Evolutionary conservation across 106 monocot genomes (phyloP), one percentile per base, ranked within the genome.

Genomic region (Vanilla planifolia): DNA sequence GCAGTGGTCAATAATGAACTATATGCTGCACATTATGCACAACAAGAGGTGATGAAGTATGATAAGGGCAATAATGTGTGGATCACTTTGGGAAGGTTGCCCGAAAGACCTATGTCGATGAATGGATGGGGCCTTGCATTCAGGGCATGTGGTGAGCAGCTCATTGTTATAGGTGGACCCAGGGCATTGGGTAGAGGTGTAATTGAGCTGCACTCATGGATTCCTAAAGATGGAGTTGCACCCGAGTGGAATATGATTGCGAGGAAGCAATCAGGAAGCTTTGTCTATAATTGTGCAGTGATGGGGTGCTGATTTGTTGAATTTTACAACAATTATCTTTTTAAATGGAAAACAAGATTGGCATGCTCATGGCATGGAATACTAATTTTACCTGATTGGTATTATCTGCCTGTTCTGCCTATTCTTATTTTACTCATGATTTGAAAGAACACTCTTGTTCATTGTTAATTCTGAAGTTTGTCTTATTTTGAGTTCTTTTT

Each of bases 101-200:
- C 93, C 2, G 93, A 77, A 51, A 80, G 81, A 51, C 79, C 81
- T 1, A 82, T 69, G 10, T 85, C 85, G 6, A 48, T 89, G 59
- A 82, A 85, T 29, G 93, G 93, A 16, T 89, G 88, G 93, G 93
- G 93, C 1, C 66, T 93, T 51, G 93, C 93, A 1, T 93, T 93
- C 46, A 56, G 78, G 21, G 78, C 75, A 28, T 86, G 86, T 41
- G 86, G 86, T 1, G 78, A 86, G 34, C 70, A 64, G 41, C 71
- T 86, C 7, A 71, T 86, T 40, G 82, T 86, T 14, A 86, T 86
- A 45, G 94, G 93, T 9, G 84, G 80, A 34, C 84, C 77, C 19
- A 81, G 93, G 56, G 73, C 34, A 3, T 27, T 59, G 46, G 66
- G 61, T 20, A 79, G 93, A 62, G 88, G 93, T 16, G 67, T 67